These are phyloP conservation scores for Cryphonectria naterciae DNA, from an alignment of 2,329 filamentous ascomycete genomes.

Conservation along the genomic window DNA sequence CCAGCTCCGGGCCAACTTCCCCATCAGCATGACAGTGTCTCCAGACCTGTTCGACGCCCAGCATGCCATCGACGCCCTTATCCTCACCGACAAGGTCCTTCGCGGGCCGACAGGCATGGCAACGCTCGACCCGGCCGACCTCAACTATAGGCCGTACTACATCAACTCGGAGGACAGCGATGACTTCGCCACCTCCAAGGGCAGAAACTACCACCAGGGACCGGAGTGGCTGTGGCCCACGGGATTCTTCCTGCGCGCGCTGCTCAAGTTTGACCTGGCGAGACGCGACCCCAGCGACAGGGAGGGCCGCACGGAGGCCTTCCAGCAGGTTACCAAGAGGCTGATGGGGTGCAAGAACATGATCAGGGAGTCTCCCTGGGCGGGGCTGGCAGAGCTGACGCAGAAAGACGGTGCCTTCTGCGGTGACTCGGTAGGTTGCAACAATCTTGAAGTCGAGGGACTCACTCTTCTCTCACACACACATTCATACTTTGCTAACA, in stretches of 20 bases:
- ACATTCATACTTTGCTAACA: constrained; percentile 8
- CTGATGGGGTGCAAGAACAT: constrained; percentile 83
- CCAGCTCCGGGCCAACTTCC: constrained; percentile 91
- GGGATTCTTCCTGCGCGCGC: constrained; percentile 89
- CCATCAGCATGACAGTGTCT: constrained; percentile 93
- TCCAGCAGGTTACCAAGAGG: constrained; percentile 89
- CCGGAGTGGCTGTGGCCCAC: constrained; percentile 99
- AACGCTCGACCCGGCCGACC: constrained; percentile 87
- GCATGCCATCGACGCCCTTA: constrained; percentile 80
- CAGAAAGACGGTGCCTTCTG: constrained; percentile 87
- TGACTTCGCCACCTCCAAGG: constrained; percentile 91
- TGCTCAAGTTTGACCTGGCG: constrained; percentile 87
- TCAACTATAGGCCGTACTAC: constrained; percentile 95
- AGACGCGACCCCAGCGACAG: constrained; percentile 59
- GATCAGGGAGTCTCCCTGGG: constrained; percentile 82
- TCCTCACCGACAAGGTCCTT: constrained; percentile 77
- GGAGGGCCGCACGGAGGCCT: constrained; percentile 79
- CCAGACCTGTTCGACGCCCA: constrained; percentile 80
- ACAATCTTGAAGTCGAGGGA: background rate
- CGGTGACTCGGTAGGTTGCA: constrained; percentile 75
- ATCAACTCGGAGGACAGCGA: constrained; percentile 91
- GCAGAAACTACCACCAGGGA: constrained; percentile 96
- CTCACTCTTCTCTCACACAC: background rate
- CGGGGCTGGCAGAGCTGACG: constrained; percentile 88
- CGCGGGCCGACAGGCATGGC: constrained; percentile 93